Evolutionary conservation across 345 rosid species (phyloP), one percentile per base, ranked within the genome.

Genomic region (Euphorbia pulcherrima): DNA sequence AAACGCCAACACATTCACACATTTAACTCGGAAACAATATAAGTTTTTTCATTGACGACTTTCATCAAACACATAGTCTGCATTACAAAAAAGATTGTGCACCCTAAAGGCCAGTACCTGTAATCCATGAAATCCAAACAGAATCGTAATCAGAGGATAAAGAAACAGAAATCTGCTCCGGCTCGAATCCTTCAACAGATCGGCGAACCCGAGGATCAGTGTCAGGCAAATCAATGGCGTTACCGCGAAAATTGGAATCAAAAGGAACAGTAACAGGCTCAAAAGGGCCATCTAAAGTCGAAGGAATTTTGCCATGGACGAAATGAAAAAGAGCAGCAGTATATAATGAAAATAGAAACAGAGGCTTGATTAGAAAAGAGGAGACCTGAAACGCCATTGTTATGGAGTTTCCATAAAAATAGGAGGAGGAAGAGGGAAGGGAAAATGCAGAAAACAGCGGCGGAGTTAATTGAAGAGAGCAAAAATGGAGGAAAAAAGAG

Each of bases 41-140:
- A 53, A 53, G 9, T 50, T n/a, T 6, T 24, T 7, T 18, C 24
- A 10, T 44, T 6, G 13, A 44, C 13, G 50, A 44, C 4, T 44
- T 39, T 2, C 44, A 39, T 39, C 44, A 39, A 39, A 12, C 44
- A 44, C 16, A 12, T 44, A 44, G 50, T 1, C 50, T 44, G 16
- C 18, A 21, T 9, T 10, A 21, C 26, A 21, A 53, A 53, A 8
- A 27, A 2, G 0, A 35, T 8, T 6, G 13, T 1, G 1, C 1
- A 44, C 12, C 17, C 12, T 16, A 44, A 44, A 12, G 16, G 50
- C 11, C 16, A 13, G 60, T 35, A 89, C 92, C 89, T 60, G 90
- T 89, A 68, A 89, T 77, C 92, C 96, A 89, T 27, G 96, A 83
- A 64, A 89, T 80, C 96, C 96, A 89, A 14, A 89, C 67, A 26